A percentile compares a stretch with the other conserved stretches of the same genome.
phyloP scores from a whole-genome alignment of 768 basidiomycete genomes.

The Omphalotus guepiniiformis region DNA sequence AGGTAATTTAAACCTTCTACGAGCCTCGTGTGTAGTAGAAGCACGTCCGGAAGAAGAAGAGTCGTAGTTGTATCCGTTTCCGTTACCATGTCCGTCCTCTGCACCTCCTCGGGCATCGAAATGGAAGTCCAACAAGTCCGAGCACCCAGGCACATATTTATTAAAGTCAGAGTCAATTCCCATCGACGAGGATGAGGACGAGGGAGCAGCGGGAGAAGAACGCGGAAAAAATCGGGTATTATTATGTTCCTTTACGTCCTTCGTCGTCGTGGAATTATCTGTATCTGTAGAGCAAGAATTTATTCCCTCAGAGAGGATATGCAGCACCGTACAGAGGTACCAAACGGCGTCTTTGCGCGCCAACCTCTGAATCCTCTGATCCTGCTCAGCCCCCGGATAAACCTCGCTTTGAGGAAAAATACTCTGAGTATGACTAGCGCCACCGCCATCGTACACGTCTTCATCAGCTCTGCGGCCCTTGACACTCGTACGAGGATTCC shows the following conservation, averaged over 20 bases:
- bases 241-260: too few species aligned
- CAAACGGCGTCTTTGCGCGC: conserved; percentile 7
- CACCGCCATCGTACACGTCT: not conserved
- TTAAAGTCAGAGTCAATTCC: not conserved
- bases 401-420: not conserved
- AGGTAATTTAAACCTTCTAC: not conserved
- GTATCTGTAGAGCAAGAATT: not conserved
- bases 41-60: too few species aligned
- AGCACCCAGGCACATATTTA: not conserved
- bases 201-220: not conserved
- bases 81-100: too few species aligned
- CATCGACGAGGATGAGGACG: too few species aligned
- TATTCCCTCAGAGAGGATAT: not conserved
- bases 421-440: not conserved
- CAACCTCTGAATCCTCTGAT: not conserved
- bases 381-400: not conserved
- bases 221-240: not conserved
- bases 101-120: too few species aligned
- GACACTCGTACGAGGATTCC: too few species aligned
- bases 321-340: conserved; percentile 8
- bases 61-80: too few species aligned
- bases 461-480: too few species aligned
- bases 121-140: not conserved
- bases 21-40: too few species aligned
- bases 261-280: not conserved